Conservation (phyloP, 2,329 filamentous ascomycete genomes). For the Chaetomium olivaceum region DNA sequence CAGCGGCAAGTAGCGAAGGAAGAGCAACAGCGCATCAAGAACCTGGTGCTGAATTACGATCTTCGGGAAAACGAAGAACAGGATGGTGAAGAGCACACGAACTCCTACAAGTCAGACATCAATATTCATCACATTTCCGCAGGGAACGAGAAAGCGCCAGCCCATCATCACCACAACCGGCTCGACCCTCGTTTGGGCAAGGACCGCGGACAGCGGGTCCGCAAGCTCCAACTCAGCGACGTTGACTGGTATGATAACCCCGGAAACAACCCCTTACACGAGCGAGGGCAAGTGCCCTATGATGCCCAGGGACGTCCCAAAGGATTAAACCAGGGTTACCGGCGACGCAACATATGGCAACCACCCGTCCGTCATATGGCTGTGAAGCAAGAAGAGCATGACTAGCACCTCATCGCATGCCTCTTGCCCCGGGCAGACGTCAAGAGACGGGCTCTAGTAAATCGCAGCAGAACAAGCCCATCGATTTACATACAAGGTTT, state of each 20-base stretch:
- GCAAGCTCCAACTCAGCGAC: slow-evolving; percentile 92
- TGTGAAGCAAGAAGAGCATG: slow-evolving; percentile 31
- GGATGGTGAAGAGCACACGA: slow-evolving; percentile 64
- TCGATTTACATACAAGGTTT: slow-evolving; percentile 9
- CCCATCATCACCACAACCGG: slow-evolving; percentile 56
- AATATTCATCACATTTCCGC: slow-evolving; percentile 52
- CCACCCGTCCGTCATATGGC: slow-evolving; percentile 25
- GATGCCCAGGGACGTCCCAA: background rate
- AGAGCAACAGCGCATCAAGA: slow-evolving; percentile 98
- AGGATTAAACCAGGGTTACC: background rate
- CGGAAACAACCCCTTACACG: slow-evolving; percentile 2
- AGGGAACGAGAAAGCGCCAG: slow-evolving; percentile 53
- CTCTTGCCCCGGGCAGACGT: slow-evolving; percentile 16
- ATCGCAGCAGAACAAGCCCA: background rate
- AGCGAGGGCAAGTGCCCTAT: slow-evolving; percentile 12
- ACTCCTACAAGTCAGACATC: slow-evolving; percentile 47
- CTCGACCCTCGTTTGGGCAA: slow-evolving; percentile 54
- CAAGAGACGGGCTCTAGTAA: background rate
- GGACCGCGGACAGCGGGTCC: slow-evolving; percentile 75
- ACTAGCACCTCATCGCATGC: slow-evolving; percentile 33
- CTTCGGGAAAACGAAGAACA: slow-evolving; percentile 78
- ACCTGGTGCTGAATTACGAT: slow-evolving; percentile 93
- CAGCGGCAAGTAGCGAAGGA: slow-evolving; percentile 94
- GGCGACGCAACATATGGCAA: slow-evolving; percentile 14
- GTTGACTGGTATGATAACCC: slow-evolving; percentile 79